These are phyloP conservation scores for Sechiopsis laciniata DNA, from an alignment of 306 rosid genomes.

Conservation along the genomic window DNA sequence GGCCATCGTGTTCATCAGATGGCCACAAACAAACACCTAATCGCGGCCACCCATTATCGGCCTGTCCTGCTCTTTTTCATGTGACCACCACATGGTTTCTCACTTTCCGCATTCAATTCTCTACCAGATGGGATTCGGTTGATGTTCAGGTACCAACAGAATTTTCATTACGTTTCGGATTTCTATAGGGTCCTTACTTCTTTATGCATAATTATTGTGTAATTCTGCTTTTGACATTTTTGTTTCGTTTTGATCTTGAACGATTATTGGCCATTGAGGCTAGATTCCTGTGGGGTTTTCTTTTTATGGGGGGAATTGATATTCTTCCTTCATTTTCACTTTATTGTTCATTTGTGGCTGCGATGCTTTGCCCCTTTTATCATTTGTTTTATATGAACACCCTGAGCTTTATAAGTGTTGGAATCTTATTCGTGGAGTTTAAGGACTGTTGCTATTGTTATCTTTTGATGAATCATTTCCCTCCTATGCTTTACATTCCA, in stretches of 20 bases:
- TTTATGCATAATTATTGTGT: neutral
- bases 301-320: neutral
- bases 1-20: neutral
- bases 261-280: neutral
- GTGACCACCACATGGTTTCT: conserved; percentile 1
- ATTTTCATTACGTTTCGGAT: neutral
- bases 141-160: neutral
- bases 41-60: neutral
- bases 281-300: neutral
- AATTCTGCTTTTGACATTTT: neutral
- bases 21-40: conserved; percentile 1
- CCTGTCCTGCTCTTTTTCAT: neutral
- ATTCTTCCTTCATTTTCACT: neutral
- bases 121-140: neutral
- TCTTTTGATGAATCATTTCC: neutral
- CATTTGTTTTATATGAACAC: neutral
- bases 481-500: neutral
- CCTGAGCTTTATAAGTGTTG: neutral
- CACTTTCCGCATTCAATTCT: conserved; percentile 8
- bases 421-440: neutral
- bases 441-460: neutral
- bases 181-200: neutral
- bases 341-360: neutral
- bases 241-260: neutral
- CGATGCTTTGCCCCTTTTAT: neutral